These are phyloP conservation scores for Comarum palustre DNA, from an alignment of 306 rosid genomes.

Conservation along the genomic window DNA sequence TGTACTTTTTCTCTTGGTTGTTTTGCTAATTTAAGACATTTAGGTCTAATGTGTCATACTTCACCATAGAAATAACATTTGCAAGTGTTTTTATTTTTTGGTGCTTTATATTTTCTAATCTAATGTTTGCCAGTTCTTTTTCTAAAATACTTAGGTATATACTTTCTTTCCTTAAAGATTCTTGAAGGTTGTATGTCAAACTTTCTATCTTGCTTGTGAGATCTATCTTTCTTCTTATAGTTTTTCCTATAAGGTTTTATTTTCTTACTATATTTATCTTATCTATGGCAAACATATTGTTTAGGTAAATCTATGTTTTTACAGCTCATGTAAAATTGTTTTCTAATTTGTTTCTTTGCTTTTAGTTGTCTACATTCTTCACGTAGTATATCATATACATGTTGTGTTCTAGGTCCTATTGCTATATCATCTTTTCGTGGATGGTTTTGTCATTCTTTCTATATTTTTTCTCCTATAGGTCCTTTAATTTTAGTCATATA, in stretches of 20 bases:
- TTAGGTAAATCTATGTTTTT: neutral
- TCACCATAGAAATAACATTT: neutral
- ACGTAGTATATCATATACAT: neutral
- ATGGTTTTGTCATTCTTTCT: neutral
- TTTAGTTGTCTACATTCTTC: neutral
- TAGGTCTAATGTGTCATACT: neutral
- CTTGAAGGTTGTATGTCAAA: neutral
- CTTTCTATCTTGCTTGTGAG: neutral
- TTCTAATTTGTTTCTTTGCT: neutral
- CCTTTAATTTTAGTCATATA: neutral
- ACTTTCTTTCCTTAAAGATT: neutral
- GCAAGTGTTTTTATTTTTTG: neutral
- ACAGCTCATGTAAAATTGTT: neutral
- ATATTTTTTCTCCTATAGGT: neutral
- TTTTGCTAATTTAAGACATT: neutral
- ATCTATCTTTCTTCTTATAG: neutral
- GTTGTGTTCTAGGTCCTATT: neutral
- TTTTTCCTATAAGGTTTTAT: neutral
- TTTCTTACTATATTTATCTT: too few species aligned
- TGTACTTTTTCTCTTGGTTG: neutral
- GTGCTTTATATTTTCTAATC: neutral
- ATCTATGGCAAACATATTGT: neutral
- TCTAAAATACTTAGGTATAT: neutral
- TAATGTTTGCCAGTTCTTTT: neutral
- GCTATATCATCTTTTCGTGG: neutral